Evolutionary conservation across 169 alveolate species (phyloP).

Genomic region (Plasmodium gaboni): DNA sequence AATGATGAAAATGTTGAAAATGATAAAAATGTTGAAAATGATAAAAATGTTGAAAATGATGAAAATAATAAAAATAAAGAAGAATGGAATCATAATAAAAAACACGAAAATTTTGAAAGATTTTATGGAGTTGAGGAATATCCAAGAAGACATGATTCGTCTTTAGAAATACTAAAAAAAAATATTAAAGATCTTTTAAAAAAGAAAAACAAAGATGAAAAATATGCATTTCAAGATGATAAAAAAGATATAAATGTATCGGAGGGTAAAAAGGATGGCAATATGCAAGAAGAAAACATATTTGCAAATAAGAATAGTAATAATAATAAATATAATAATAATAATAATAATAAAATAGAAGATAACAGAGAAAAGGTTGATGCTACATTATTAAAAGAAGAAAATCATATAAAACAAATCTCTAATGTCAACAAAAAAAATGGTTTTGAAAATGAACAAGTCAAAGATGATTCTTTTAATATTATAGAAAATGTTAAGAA

Average conservation of each 20-base stretch:
- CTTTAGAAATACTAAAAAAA: constrained; percentile 48
- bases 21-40: background rate
- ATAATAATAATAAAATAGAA: too few relatives aligned
- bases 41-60: background rate
- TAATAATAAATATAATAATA: too few relatives aligned
- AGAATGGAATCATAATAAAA: background rate
- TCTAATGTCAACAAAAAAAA: too few relatives aligned
- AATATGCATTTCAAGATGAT: background rate
- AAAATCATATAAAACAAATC: too few relatives aligned
- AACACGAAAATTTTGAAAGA: constrained; percentile 31
- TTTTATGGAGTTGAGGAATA: constrained; percentile 7
- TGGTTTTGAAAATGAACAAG: too few relatives aligned
- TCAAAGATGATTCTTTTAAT: too few relatives aligned
- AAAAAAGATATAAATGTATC: constrained; percentile 1
- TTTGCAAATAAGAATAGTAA: too few relatives aligned
- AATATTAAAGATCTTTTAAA: constrained; percentile 43
- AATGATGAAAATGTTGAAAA: background rate
- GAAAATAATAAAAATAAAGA: background rate
- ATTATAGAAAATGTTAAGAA: too few relatives aligned
- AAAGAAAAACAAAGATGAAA: constrained; percentile 21
- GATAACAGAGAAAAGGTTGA: too few relatives aligned
- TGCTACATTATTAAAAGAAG: too few relatives aligned
- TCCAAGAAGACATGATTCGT: constrained; percentile 68
- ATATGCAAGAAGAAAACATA: too few relatives aligned
- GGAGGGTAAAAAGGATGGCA: too few relatives aligned